Evolutionary conservation across 805 yeast species (phyloP), one percentile per base, ranked within the genome.

Genomic region (Candida hispaniensis): DNA sequence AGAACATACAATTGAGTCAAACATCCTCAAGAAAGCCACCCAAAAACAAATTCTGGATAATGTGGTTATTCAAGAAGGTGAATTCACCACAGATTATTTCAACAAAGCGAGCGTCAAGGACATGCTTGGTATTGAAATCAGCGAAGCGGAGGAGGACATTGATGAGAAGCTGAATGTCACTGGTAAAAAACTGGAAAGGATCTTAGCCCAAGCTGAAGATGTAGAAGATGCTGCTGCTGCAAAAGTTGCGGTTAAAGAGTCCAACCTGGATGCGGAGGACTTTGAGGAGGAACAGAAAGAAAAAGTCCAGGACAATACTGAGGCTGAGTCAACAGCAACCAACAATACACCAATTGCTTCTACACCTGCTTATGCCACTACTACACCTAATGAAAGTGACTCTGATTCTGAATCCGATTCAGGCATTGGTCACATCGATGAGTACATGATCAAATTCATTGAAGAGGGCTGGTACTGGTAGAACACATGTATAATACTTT

Each of bases 1-100:
- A 16, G 98, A 91, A 59, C 83, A 72, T 60, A 91, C 98, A 3
- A 91, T 91, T 42, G 99, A 91, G 57, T 81, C 94, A 15, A 91
- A 91, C 58, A 91, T 91, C 45, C 67, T 91, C 58, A 75, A 75
- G 48, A 88, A 88, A 55, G 96, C 97, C 2, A 85, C 86, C 49
- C 97, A 88, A 56, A 88, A 88, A 66, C 67, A 93, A 49, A 85
- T 85, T 49, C 67, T 88, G 48, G 97, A 88, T 58, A 82, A 83
- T 55, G 93, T 88, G 19, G 88, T 88, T 38, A 91, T 91, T 47
- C 97, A 91, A 60, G 94, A 86, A 35, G 98, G 98, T 54, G 97
- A 88, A 47, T 91, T 91, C 59, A 91, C 97, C 0, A 93, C 98
- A 0, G 98, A 93, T 54, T 91, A 86, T 55, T 80, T 93, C 53